Evolutionary conservation across 2,329 filamentous ascomycete genomes (phyloP).

Genomic region (Annulohypoxylon truncatum): DNA sequence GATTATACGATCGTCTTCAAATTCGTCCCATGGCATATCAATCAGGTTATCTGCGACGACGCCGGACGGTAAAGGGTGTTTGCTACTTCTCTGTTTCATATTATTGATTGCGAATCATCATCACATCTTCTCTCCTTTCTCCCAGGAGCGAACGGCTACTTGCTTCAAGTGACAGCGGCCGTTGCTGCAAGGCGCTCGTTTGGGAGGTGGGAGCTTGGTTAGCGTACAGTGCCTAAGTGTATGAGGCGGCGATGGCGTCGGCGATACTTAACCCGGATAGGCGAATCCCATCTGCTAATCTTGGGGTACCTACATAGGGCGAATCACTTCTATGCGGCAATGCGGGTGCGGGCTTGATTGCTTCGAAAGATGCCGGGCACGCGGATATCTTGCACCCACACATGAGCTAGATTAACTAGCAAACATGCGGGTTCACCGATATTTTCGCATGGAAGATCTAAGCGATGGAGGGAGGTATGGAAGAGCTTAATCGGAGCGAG

Average conservation of each 20-base stretch:
- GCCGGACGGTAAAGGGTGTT: conserved; percentile 16
- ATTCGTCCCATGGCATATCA: neutral
- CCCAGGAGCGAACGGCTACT: conserved; percentile 24
- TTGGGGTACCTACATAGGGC: conserved; percentile 20
- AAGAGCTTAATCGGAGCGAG: conserved; percentile 25
- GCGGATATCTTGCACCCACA: neutral
- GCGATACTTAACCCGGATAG: conserved; percentile 28
- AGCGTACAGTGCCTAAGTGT: conserved; percentile 8
- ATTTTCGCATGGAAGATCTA: neutral
- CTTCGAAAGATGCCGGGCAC: neutral
- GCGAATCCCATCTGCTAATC: conserved; percentile 13
- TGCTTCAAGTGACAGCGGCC: conserved; percentile 38
- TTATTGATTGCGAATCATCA: neutral
- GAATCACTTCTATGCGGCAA: neutral
- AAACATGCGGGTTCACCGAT: conserved; percentile 13
- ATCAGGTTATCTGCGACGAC: neutral
- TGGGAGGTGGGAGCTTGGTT: conserved; percentile 1
- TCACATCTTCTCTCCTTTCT: conserved; percentile 4
- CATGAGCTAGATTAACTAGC: neutral
- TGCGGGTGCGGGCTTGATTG: neutral
- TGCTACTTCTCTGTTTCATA: conserved; percentile 10
- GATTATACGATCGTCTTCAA: neutral
- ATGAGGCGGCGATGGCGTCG: conserved; percentile 17
- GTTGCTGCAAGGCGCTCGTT: conserved; percentile 35
- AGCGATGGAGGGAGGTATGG: conserved; percentile 12